phyloP scores from a whole-genome alignment of 768 basidiomycete species.

The Rhizopogon rudus region DNA sequence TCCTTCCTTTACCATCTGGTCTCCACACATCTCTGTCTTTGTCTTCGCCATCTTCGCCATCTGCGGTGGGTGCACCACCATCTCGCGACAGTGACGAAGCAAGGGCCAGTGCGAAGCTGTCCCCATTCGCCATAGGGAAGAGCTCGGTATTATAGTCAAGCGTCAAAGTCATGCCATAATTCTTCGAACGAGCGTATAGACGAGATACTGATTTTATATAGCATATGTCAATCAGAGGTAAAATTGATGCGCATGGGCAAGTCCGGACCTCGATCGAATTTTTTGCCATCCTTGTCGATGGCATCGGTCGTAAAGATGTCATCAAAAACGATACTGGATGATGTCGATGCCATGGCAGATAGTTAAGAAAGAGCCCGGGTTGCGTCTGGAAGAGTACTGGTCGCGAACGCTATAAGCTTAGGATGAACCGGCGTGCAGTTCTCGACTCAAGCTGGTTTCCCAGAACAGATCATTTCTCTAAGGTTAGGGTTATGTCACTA shows the following conservation, averaged over 20 bases:
- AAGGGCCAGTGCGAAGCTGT: conserved; percentile 81
- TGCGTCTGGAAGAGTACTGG: too few relatives aligned
- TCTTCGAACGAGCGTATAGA: conserved; percentile 83
- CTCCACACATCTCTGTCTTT: conserved; percentile 80
- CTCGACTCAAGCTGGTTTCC: too few relatives aligned
- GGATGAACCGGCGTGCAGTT: too few relatives aligned
- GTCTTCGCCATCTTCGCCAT: conserved; percentile 53
- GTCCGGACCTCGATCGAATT: conserved; percentile 87
- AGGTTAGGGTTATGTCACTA: too few relatives aligned
- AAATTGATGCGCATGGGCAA: not conserved
- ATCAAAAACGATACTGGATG: conserved; percentile 84
- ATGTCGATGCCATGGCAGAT: conserved; percentile 43
- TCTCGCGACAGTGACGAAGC: conserved; percentile 69
- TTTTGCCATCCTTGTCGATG: conserved; percentile 91
- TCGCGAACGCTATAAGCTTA: too few relatives aligned
- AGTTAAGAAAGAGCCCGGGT: not conserved
- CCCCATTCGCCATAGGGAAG: conserved; percentile 62
- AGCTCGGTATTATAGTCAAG: conserved; percentile 94
- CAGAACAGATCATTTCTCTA: too few relatives aligned
- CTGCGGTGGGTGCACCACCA: conserved; percentile 44
- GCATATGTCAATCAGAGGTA: conserved; percentile 2
- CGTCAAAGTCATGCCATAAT: conserved; percentile 88
- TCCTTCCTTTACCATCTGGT: conserved; percentile 75
- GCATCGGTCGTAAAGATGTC: conserved; percentile 86
- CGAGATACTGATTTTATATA: conserved; percentile 72